These are phyloP conservation scores for Corrigiola litoralis DNA, from an alignment of 179 eudicot genomes.

Conservation along the genomic window DNA sequence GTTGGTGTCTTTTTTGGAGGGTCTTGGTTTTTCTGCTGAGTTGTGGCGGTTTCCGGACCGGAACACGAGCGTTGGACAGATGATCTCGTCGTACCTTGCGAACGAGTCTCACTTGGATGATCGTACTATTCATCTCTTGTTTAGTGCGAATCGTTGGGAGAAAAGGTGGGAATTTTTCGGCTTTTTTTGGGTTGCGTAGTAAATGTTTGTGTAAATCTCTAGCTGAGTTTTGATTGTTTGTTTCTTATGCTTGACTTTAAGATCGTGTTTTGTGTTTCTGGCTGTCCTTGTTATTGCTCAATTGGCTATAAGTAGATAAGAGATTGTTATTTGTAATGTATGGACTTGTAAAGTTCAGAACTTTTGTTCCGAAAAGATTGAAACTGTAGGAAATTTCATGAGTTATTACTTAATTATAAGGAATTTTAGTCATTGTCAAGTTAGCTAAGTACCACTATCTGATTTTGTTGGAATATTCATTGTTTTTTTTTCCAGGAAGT, in stretches of 20 bases:
- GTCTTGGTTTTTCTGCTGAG: slow-evolving; percentile 56
- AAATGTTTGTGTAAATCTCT: slow-evolving; percentile 16
- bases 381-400: no score
- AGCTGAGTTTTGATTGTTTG: slow-evolving; percentile 1
- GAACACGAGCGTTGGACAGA: slow-evolving; percentile 64
- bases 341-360: no score
- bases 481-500: no score
- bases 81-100: slow-evolving; percentile 82
- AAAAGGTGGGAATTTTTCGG: slow-evolving; percentile 48
- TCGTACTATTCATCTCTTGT: slow-evolving; percentile 69
- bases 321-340: no score
- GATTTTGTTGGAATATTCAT: no score
- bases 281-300: not conserved
- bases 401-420: no score
- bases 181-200: not conserved
- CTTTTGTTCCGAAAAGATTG: no score
- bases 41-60: slow-evolving; percentile 92
- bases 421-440: no score
- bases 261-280: not conserved
- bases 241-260: not conserved
- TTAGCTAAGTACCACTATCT: no score
- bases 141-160: slow-evolving; percentile 98
- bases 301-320: not conserved
- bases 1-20: slow-evolving; percentile 50
- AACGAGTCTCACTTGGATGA: slow-evolving; percentile 82